Base-by-base conservation (phyloP, 2,329 filamentous ascomycete genomes). In the Colletotrichum tropicale region DNA sequence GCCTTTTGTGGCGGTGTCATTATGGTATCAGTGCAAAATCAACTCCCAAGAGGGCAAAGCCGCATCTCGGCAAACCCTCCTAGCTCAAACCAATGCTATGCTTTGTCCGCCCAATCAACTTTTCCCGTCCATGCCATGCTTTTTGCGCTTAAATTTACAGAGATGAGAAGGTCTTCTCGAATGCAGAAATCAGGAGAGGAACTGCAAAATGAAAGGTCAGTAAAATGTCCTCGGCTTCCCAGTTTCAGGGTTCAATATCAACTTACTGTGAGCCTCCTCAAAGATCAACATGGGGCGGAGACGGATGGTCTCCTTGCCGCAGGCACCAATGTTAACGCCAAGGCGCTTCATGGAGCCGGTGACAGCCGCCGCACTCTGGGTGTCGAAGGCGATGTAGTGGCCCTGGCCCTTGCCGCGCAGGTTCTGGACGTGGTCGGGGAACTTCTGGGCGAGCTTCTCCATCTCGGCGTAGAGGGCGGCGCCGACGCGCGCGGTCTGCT, bases 261-360 rank as follows among this genome's bases (percentile, higher is more conserved):
- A 43, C 74, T 58, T 69, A 82, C 81, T 91, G 85, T 95, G 94
- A 81, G 91, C 87, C 85, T 92, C 90, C 88, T 94, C 92, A 88
- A 96, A 96, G 81, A 96, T 92, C 80, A 96, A 86, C 94, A 96
- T 96, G 12, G 94, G 94, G 79, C 94, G 88, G 82, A 96, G 85
- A 75, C 94, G 86, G 24, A 96, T 92, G 16, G 94, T 94, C 77
- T 84, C 86, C 82, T 89, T 89, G 34, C 94, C 94, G 79, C 90
- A 92, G n/a, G 94, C 94, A 77, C 94, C 94, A 81, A 96, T 92
- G 85, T 96, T 96, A 81, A 96, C 87, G 76, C 94, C 94, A 4
- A 93, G 87, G 4, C 85, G 86, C 90, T 95, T 96, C 78, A 93
- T 93, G 84, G 91, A 92, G 83, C 87, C 91, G 77, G 96, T 85